phyloP scores from a whole-genome alignment of 2,329 filamentous ascomycete species.

The Pseudogymnoascus sp. region DNA sequence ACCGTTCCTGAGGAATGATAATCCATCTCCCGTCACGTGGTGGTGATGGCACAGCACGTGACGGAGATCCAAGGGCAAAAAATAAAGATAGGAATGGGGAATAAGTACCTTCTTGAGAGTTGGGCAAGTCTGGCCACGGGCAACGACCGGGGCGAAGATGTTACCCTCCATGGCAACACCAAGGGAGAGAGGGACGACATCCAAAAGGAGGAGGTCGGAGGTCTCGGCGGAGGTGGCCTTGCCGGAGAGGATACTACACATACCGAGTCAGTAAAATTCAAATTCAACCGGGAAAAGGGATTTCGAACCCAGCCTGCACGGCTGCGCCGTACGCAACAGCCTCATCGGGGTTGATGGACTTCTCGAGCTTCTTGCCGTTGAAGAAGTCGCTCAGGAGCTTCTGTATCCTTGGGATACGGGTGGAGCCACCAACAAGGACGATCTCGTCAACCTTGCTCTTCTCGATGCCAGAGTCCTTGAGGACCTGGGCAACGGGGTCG shows the following conservation, averaged over 20 bases:
- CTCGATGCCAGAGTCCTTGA: constrained; percentile 83
- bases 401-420: constrained; percentile 98
- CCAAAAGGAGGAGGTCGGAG: constrained; percentile 85
- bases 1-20: too few relatives aligned
- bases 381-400: constrained; percentile 99
- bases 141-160: constrained; percentile 92
- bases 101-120: constrained; percentile 63
- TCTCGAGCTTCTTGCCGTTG: constrained; percentile 99
- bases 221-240: constrained; percentile 96
- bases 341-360: constrained; percentile 99
- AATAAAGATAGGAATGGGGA: background rate
- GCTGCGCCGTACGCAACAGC: constrained; percentile 98
- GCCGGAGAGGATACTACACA: constrained; percentile 96
- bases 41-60: too few relatives aligned
- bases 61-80: too few relatives aligned
- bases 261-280: too few relatives aligned
- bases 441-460: constrained; percentile 96
- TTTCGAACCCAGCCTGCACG: constrained; percentile 95
- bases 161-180: constrained; percentile 99
- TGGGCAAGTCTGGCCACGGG: constrained; percentile 69
- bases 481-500: constrained; percentile 90
- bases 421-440: constrained; percentile 96
- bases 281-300: too few relatives aligned
- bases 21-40: too few relatives aligned
- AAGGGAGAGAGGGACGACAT: constrained; percentile 91